phyloP scores from a whole-genome alignment of 352 stramenopile species.

The Phytophthora nicotianae region DNA sequence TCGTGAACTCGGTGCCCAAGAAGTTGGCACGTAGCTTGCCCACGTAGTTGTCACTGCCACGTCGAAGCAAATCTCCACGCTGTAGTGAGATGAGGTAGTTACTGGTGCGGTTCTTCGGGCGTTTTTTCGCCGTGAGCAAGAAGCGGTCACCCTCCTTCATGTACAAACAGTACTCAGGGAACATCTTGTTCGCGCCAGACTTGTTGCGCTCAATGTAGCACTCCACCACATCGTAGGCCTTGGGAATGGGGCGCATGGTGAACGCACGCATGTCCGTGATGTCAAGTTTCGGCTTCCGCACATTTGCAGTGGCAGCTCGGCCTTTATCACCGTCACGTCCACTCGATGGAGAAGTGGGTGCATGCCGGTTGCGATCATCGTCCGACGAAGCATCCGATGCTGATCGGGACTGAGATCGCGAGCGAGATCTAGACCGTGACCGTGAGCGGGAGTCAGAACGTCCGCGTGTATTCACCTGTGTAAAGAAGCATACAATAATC shows the following conservation, averaged over 20 bases:
- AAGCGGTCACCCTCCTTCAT: slow-evolving; percentile 96
- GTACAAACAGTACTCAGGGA: slow-evolving; percentile 92
- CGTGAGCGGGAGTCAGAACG: slow-evolving; percentile 48
- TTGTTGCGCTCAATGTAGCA: slow-evolving; percentile 96
- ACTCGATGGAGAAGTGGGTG: slow-evolving; percentile 54
- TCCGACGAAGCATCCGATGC: slow-evolving; percentile 69
- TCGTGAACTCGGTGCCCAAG: slow-evolving; percentile 97
- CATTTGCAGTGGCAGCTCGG: slow-evolving; percentile 31
- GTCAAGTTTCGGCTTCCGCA: slow-evolving; percentile 82
- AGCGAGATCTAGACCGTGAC: slow-evolving; percentile 53
- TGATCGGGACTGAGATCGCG: slow-evolving; percentile 58
- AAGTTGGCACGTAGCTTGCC: slow-evolving; percentile 97
- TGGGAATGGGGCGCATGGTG: slow-evolving; percentile 82
- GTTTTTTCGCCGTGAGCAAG: slow-evolving; percentile 96
- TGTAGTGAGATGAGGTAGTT: slow-evolving; percentile 97
- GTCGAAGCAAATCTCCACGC: slow-evolving; percentile 90
- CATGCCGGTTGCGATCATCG: slow-evolving; percentile 66
- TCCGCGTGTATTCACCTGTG: slow-evolving; percentile 41
- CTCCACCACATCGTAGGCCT: slow-evolving; percentile 91
- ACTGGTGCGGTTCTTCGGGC: slow-evolving; percentile 95
- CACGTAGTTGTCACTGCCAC: slow-evolving; percentile 92
- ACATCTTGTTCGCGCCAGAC: slow-evolving; percentile 93
- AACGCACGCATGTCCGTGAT: slow-evolving; percentile 85
- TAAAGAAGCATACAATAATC: neutral
- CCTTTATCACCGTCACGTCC: slow-evolving; percentile 29